phyloP scores from a whole-genome alignment of 73 alveolate genomes.

The Stentor roeselii region DNA sequence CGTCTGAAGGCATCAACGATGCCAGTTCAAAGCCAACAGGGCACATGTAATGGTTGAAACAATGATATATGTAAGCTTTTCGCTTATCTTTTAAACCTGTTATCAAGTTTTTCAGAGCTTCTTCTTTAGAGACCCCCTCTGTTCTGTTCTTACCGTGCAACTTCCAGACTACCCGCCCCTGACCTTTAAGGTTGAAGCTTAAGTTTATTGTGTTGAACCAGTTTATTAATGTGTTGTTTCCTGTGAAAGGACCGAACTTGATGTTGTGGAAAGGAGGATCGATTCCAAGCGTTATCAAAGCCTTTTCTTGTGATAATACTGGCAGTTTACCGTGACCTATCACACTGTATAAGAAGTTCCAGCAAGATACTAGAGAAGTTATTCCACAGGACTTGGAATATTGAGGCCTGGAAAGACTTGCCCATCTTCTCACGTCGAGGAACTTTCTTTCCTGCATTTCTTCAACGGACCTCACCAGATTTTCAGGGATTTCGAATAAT shows the following conservation, averaged over 20 bases:
- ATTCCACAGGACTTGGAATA: slow-evolving; percentile 79
- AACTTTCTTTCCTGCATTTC: slow-evolving; percentile 62
- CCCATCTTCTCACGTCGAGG: slow-evolving; percentile 81
- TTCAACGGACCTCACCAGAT: slow-evolving; percentile 52
- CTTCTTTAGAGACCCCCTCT: slow-evolving; percentile 48
- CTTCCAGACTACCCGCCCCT: slow-evolving; percentile 61
- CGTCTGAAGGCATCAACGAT: slow-evolving; percentile 62
- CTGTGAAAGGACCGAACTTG: slow-evolving; percentile 70
- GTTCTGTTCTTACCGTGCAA: slow-evolving; percentile 62
- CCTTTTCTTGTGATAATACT: slow-evolving; percentile 67
- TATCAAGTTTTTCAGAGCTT: slow-evolving; percentile 45
- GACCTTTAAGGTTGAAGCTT: slow-evolving; percentile 51
- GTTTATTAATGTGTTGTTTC: slow-evolving; percentile 63
- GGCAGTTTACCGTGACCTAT: slow-evolving; percentile 53
- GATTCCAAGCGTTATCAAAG: slow-evolving; percentile 52
- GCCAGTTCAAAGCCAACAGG: slow-evolving; percentile 79
- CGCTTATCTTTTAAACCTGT: slow-evolving; percentile 53
- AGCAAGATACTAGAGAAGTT: slow-evolving; percentile 58
- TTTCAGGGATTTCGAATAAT: slow-evolving; percentile 52
- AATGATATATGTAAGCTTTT: slow-evolving; percentile 71
- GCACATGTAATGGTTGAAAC: slow-evolving; percentile 81
- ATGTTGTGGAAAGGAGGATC: slow-evolving; percentile 66
- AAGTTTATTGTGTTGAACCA: slow-evolving; percentile 55
- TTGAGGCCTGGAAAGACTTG: slow-evolving; percentile 71
- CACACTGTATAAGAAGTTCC: slow-evolving; percentile 65